Evolutionary conservation across 192 early-diverging fungal genomes (phyloP), one percentile per base, ranked within the genome.

Genomic region (Dispira parvispora): DNA sequence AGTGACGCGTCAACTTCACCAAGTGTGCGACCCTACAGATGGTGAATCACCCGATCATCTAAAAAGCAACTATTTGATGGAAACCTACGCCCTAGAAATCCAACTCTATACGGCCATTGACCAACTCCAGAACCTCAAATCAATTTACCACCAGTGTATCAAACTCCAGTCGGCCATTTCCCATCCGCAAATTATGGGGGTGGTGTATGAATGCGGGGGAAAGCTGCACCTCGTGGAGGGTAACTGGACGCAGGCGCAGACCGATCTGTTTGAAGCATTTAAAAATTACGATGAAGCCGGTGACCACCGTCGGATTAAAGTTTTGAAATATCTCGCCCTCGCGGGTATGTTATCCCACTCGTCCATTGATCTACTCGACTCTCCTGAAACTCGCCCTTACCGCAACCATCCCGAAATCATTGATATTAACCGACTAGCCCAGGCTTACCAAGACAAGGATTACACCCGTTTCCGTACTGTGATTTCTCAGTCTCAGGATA

Each of bases 221-320:
- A 98, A 96, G 66, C 94, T 98, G 90, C 88, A 92, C 71, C 96
- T 98, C 93, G 76, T 76, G 55, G 95, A 98, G 76, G 83, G 81
- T 76, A 81, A 71, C 62, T 98, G 95, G 95, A 82, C 87, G 52
- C 75, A 86, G 68, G 95, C 95, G 0, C 87, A 94, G 68, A 79
- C 85, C 5, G 91, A 93, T 66, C 95, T 98, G 66, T 98, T 96
- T 71, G 92, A 96, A 58, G 89, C 93, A 6, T 98, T 98, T 75
- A 93, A 92, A 60, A 94, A 93, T 66, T 98, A 94, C 71, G 93
- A 98, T 67, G 95, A 98, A 69, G 92, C 95, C 0, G 95, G 95
- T 46, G 89, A 84, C 65, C 83, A 80, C 18, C 92, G 92, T 68
- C 85, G 95, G 61, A 91, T 98, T 50, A 82, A 86, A 62, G 90